Conservation (phyloP, 768 basidiomycete genomes). For the Boletus tomentosulus region DNA sequence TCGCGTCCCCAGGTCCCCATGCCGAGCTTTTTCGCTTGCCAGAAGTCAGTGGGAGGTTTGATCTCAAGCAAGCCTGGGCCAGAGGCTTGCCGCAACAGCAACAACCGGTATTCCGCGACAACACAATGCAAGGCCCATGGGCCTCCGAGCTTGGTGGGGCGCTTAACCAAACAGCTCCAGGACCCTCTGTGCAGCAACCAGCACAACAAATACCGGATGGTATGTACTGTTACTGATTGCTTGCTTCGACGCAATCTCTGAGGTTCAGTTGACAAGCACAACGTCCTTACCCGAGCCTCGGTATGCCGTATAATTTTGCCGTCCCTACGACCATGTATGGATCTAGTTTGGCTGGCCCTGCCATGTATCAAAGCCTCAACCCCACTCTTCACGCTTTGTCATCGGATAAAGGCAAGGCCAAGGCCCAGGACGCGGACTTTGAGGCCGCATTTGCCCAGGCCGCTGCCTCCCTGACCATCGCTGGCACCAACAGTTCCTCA, state of each 20-base stretch:
- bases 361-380: slow-evolving; percentile 32
- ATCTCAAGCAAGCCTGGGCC: slow-evolving; percentile 51
- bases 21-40: slow-evolving; percentile 27
- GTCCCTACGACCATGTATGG: slow-evolving; percentile 33
- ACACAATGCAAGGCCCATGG: slow-evolving; percentile 42
- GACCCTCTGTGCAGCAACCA: slow-evolving; percentile 32
- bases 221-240: slow-evolving; percentile 2
- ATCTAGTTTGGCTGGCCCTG: slow-evolving; percentile 30
- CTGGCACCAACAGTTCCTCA: slow-evolving; percentile 38
- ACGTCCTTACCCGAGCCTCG: slow-evolving; percentile 35
- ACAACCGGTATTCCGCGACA: slow-evolving; percentile 35
- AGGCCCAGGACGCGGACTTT: slow-evolving; percentile 72
- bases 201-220: slow-evolving; percentile 24
- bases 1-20: slow-evolving; percentile 30
- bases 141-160: slow-evolving; percentile 48
- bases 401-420: slow-evolving; percentile 68
- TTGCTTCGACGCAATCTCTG: neutral
- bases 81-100: slow-evolving; percentile 46
- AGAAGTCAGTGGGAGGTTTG: slow-evolving; percentile 28
- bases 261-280: slow-evolving; percentile 26
- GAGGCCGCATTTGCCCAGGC: slow-evolving; percentile 80
- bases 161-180: slow-evolving; percentile 21
- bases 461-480: slow-evolving; percentile 46
- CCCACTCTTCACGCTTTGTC: slow-evolving; percentile 19
- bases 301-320: slow-evolving; percentile 34